phyloP scores from a whole-genome alignment of 768 basidiomycete species.

The Collybiopsis luxurians region DNA sequence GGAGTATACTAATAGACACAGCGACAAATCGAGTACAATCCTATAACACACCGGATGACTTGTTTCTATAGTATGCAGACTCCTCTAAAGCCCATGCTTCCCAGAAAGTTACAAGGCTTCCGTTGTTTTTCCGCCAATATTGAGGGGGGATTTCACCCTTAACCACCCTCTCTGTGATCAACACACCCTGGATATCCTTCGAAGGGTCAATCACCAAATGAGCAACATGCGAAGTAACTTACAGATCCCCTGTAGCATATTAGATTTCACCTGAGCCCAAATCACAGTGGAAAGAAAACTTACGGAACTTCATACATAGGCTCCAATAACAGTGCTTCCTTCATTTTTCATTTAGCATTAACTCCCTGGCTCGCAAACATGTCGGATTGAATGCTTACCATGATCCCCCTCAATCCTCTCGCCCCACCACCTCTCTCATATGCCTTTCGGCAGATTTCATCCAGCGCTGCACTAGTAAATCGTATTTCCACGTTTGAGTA shows the following conservation, averaged over 20 bases:
- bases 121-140: conserved; percentile 76
- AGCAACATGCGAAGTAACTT: conserved; percentile 21
- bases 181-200: conserved; percentile 78
- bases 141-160: conserved; percentile 58
- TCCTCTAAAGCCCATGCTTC: conserved; percentile 77
- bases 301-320: conserved; percentile 93
- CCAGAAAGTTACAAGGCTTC: conserved; percentile 57
- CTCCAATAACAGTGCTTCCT: conserved; percentile 83
- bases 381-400: conserved; percentile 58
- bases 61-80: conserved; percentile 18
- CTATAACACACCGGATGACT: conserved; percentile 4
- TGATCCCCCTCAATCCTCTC: conserved; percentile 82
- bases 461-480: conserved; percentile 79
- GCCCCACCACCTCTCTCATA: conserved; percentile 85
- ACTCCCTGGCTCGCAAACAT: neutral
- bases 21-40: conserved; percentile 5
- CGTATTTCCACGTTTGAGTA: conserved; percentile 84
- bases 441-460: conserved; percentile 80
- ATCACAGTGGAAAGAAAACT: conserved; percentile 30
- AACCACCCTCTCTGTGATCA: conserved; percentile 73
- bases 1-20: neutral
- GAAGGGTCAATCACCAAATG: conserved; percentile 1
- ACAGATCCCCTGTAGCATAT: conserved; percentile 71
- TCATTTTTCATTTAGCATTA: conserved; percentile 1
- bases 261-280: too few relatives aligned